These are phyloP conservation scores for Rubus parviflorus DNA, from an alignment of 306 rosid genomes.

Conservation along the genomic window DNA sequence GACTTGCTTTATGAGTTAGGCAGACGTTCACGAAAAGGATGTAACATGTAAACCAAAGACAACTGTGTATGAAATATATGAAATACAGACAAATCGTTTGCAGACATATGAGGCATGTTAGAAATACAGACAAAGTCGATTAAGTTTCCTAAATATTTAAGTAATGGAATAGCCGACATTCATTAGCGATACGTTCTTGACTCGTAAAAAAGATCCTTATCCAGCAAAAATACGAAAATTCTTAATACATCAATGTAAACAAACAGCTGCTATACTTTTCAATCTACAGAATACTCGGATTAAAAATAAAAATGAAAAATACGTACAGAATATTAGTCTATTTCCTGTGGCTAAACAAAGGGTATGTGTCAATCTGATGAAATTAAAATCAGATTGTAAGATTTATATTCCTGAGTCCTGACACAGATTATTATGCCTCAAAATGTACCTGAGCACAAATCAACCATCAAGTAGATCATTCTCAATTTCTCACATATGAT, in stretches of 20 bases:
- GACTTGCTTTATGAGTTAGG: background rate
- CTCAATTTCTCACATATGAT: background rate
- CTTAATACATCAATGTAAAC: background rate
- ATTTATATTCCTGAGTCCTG: background rate
- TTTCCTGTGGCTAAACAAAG: background rate
- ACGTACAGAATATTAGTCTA: background rate
- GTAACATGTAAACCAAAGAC: background rate
- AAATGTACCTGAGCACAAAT: background rate
- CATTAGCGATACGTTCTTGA: too few species aligned
- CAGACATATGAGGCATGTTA: background rate
- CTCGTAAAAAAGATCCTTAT: background rate
- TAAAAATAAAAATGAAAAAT: background rate
- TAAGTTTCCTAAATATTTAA: too few species aligned
- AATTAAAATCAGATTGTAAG: background rate
- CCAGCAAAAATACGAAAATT: background rate
- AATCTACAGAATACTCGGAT: background rate
- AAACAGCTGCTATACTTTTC: background rate
- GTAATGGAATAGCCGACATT: background rate
- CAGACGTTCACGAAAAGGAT: background rate
- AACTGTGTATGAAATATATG: too few species aligned
- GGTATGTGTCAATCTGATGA: background rate
- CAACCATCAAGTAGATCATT: background rate
- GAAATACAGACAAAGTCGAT: too few species aligned
- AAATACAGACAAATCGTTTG: background rate
- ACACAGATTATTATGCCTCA: background rate